A percentile compares a stretch with the other conserved stretches of the same genome.
These are phyloP conservation scores for Xylariaceae sp. DNA, from an alignment of 2,329 filamentous ascomycete genomes.

Conservation along the genomic window DNA sequence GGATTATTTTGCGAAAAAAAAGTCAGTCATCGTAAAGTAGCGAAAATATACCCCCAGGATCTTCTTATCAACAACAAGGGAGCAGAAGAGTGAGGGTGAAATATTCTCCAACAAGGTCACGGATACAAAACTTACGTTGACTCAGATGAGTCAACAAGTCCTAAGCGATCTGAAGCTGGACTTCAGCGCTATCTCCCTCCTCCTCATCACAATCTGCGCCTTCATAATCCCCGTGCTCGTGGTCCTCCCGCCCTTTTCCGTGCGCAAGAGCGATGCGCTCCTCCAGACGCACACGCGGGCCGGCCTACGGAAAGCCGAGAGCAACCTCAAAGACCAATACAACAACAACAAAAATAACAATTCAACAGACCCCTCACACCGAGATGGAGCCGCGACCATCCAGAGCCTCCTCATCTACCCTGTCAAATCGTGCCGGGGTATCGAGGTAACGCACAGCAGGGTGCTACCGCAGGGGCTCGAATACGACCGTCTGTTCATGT, in stretches of 20 bases:
- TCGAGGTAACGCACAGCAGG: constrained; percentile 62
- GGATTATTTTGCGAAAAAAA: constrained; percentile 6
- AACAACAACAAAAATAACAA: not conserved
- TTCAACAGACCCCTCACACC: constrained; percentile 18
- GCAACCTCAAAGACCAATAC: constrained; percentile 33
- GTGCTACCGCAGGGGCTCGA: constrained; percentile 66
- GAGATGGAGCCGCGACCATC: constrained; percentile 29
- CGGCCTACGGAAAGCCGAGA: constrained; percentile 37
- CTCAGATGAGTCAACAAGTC: constrained; percentile 16
- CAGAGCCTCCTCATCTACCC: constrained; percentile 75
- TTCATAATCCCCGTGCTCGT: constrained; percentile 51
- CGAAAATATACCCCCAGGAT: no score
- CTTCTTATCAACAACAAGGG: no score
- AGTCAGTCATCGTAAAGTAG: no score
- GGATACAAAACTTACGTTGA: no score
- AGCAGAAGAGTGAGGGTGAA: no score
- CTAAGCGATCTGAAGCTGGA: constrained; percentile 25
- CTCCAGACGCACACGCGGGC: constrained; percentile 49
- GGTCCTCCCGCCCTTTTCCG: constrained; percentile 50
- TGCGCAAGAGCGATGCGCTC: constrained; percentile 49
- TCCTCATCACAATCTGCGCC: constrained; percentile 32
- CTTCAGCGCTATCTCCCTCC: constrained; percentile 24
- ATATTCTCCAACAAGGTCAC: no score
- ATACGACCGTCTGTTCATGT: constrained; percentile 77
- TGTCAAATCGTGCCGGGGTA: constrained; percentile 72